Conservation (phyloP, 345 rosid species). For the Carallia brachiata region DNA sequence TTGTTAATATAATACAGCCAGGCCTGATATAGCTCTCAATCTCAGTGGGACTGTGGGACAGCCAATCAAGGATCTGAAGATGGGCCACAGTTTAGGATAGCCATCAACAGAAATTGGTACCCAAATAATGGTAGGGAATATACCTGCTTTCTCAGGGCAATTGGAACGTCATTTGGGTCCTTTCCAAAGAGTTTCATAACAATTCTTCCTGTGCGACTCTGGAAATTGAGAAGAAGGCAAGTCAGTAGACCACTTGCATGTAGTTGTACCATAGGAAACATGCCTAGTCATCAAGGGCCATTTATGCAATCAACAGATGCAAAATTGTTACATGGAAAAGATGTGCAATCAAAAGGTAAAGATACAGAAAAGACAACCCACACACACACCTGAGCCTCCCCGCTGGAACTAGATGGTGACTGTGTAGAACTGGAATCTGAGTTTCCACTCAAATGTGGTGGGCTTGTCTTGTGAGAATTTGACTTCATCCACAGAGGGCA, state of each 20-base stretch:
- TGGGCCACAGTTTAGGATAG: conserved; percentile 11
- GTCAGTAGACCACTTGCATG: no score
- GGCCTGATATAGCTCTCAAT: conserved; percentile 99
- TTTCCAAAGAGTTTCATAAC: conserved; percentile 93
- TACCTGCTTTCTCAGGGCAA: conserved; percentile 85
- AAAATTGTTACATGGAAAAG: conserved; percentile 1
- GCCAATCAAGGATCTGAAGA: conserved; percentile 87
- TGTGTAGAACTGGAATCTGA: conserved; percentile 84
- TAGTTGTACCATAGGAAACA: neutral
- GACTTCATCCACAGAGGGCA: conserved; percentile 72
- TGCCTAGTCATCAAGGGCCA: neutral
- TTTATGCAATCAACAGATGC: neutral
- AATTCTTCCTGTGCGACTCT: conserved; percentile 89
- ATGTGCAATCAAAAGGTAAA: neutral
- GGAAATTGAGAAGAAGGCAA: conserved; percentile 27
- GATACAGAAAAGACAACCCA: neutral
- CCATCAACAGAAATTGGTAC: conserved; percentile 1
- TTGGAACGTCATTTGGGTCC: conserved; percentile 87
- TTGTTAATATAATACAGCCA: conserved; percentile 81
- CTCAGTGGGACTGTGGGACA: conserved; percentile 91
- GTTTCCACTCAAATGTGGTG: conserved; percentile 79
- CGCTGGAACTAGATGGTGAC: conserved; percentile 88
- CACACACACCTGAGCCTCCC: conserved; percentile 74
- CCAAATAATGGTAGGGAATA: conserved; percentile 5
- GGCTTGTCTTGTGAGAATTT: conserved; percentile 74